Percentiles rank a stretch among this genome's conserved stretches.
phyloP scores from a whole-genome alignment of 2,329 filamentous ascomycete genomes.

The Xylariaceae sp. region DNA sequence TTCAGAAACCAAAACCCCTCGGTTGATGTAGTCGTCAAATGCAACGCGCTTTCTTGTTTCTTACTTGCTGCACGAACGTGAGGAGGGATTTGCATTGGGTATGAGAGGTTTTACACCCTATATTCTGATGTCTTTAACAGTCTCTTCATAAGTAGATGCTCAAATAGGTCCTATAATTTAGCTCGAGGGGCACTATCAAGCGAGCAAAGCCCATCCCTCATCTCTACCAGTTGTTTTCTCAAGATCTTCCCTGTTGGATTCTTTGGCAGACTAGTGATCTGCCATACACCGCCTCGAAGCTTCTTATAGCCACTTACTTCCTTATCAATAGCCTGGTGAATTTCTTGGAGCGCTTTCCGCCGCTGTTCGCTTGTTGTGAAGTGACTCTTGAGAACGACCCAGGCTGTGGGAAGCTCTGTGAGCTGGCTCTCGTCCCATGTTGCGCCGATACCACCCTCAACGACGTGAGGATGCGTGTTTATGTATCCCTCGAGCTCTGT shows the following conservation, averaged over 20 bases:
- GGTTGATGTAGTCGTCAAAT: too few species aligned
- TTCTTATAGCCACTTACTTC: constrained; percentile 41
- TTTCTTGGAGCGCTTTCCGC: constrained; percentile 23
- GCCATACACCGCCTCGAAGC: constrained; percentile 36
- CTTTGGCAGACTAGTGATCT: constrained; percentile 31
- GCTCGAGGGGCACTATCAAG: constrained; percentile 14
- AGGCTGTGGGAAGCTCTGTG: constrained; percentile 37
- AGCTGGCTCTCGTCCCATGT: constrained; percentile 36
- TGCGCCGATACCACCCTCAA: constrained; percentile 34
- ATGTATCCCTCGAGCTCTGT: constrained; percentile 35
- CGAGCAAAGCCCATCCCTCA: constrained; percentile 31
- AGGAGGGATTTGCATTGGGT: too few species aligned
- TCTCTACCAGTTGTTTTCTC: constrained; percentile 29
- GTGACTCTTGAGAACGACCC: constrained; percentile 32
- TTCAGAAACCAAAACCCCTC: too few species aligned
- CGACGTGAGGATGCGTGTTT: constrained; percentile 35
- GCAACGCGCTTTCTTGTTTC: too few species aligned
- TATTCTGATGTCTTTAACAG: too few species aligned
- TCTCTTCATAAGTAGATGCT: too few species aligned
- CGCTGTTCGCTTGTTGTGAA: constrained; percentile 18
- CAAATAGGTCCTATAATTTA: constrained; percentile 11
- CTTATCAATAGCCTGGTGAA: constrained; percentile 31
- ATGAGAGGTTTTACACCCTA: too few species aligned
- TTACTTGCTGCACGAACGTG: too few species aligned
- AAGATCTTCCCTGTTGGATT: constrained; percentile 38